A percentile compares a stretch with the other conserved stretches of the same genome.
Conservation (phyloP, 23 red algal genomes). For the Gracilaria gracilis region DNA sequence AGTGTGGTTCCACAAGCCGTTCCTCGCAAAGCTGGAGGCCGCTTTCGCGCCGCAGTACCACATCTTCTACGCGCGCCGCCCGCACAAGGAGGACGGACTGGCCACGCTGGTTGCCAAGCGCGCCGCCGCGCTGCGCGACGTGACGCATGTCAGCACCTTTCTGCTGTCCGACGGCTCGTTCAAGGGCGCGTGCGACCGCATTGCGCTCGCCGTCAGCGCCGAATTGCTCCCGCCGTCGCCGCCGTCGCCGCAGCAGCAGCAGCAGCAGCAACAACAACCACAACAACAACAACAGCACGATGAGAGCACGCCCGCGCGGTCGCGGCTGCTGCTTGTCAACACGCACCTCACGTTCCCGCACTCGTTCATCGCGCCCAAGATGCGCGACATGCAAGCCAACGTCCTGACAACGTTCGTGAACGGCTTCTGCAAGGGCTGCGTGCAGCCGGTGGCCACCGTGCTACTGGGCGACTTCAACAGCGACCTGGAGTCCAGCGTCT, state of each 20-base stretch:
- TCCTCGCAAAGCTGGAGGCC: conserved; percentile 22
- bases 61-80: conserved; percentile 48
- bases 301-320: background rate
- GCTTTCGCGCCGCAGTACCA: conserved; percentile 26
- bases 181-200: conserved; percentile 2
- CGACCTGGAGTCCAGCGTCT: conserved; percentile 32
- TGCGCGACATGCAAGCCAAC: conserved; percentile 35
- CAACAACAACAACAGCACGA: too few species aligned
- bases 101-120: conserved; percentile 5
- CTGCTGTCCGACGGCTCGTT: conserved; percentile 1
- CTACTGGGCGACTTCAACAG: conserved; percentile 58
- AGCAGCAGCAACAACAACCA: too few species aligned
- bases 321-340: conserved; percentile 34
- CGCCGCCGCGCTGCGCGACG: background rate
- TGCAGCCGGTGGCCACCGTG: background rate
- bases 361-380: conserved; percentile 3
- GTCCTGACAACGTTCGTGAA: conserved; percentile 27
- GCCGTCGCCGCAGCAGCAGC: background rate
- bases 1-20: conserved; percentile 50
- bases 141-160: conserved; percentile 9
- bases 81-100: conserved; percentile 56
- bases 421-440: background rate
- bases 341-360: conserved; percentile 69
- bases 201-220: background rate
- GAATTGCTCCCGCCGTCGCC: conserved; percentile 2